Evolutionary conservation across 2,329 filamentous ascomycete genomes (phyloP), one percentile per base, ranked within the genome.

Genomic region (Trichoderma koningii): DNA sequence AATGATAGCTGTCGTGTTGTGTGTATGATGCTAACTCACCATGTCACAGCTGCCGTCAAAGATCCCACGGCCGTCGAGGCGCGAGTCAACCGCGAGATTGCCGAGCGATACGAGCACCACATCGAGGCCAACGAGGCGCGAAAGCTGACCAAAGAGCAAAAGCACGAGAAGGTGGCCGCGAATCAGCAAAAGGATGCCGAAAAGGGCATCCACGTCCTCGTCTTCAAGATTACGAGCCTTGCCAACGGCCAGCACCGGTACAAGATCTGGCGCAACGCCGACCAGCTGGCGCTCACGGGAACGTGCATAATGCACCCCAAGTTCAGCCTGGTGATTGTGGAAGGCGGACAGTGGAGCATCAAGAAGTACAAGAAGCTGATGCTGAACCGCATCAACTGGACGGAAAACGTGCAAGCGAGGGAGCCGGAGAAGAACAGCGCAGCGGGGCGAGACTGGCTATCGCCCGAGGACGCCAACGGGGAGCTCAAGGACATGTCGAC

Each of bases 21-120:
- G n/a, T n/a, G n/a, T n/a, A n/a, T 17, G 26, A 61, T 65, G 38
- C 72, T 76, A 66, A 75, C 48, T 7, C 26, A 41, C 52, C 3
- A 0, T 53, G 3, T 63, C 21, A 34, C 57, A 78, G 78, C 76
- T 77, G 85, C 85, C 19, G 94, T 99, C 70, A 96, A 97, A 74
- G 95, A 99, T 77, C 95, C 95, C 7, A 99, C 96, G 0, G 95
- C 95, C 4, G 95, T 99, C 52, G 95, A 99, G 79, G 92, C 93
- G 57, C 88, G 92, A 26, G 95, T 99, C 59, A 97, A 96, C 76
- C 85, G 89, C 61, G 93, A 99, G 76, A 97, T 99, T 69, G 90
- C 90, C 30, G 93, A 96, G 68, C 91, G 95, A 48, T 87, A 89
- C 65, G 84, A 90, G 66, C 85, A 89, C 69, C 96, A 99, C 76